These are phyloP conservation scores for Phaeosphaeriaceae sp. DNA, from an alignment of 2,329 filamentous ascomycete species.

Conservation along the genomic window DNA sequence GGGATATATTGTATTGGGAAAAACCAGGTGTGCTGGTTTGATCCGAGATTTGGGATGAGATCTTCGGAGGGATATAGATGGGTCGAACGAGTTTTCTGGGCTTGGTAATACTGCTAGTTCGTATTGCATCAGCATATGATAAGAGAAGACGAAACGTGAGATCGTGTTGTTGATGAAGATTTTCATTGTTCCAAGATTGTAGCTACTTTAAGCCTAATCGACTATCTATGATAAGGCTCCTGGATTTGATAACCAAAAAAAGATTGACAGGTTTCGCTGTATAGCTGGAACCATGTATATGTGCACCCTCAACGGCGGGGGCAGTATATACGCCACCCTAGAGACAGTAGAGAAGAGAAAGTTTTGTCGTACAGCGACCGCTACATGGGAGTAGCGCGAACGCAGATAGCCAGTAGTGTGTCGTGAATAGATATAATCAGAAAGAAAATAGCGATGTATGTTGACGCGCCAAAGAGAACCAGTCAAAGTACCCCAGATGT, in stretches of 20 bases:
- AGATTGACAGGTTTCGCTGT: constrained; percentile 9
- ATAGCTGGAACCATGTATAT: constrained; percentile 3
- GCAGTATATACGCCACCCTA: constrained; percentile 8
- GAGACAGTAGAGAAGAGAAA: constrained; percentile 16
- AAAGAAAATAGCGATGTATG: constrained; percentile 26
- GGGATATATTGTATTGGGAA: neutral
- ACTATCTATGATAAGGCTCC: constrained; percentile 17
- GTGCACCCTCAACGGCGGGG: neutral
- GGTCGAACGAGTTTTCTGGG: neutral
- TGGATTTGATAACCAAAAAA: constrained; percentile 16
- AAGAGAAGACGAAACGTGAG: neutral
- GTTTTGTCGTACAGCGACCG: constrained; percentile 3
- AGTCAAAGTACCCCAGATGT: constrained; percentile 40
- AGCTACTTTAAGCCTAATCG: constrained; percentile 16
- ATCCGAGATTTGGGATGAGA: neutral
- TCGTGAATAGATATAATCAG: constrained; percentile 17
- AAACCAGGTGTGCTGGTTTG: neutral
- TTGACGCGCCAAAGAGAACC: constrained; percentile 22
- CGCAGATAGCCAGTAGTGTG: constrained; percentile 12
- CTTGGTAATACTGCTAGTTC: too few species aligned
- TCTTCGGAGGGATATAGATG: neutral
- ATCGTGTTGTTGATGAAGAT: neutral
- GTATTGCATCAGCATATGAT: neutral
- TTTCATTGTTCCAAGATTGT: constrained; percentile 20
- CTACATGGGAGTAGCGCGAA: constrained; percentile 3